Conservation (phyloP, 768 basidiomycete species). For the Coprinopsis marcescibilis region DNA sequence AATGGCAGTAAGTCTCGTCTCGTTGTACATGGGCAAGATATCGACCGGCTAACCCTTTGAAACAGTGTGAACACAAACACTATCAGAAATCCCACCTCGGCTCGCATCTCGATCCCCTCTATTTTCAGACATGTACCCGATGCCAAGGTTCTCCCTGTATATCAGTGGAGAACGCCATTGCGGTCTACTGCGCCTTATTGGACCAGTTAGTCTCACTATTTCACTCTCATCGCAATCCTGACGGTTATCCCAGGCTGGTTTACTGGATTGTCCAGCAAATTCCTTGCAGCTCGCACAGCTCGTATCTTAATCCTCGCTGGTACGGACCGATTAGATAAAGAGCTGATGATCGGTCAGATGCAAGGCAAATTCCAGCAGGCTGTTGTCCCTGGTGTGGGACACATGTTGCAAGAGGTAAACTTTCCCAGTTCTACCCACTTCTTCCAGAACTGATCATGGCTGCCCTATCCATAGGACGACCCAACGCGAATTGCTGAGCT, state of each 20-base stretch:
- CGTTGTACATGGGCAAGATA: neutral
- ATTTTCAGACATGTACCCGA: slow-evolving; percentile 48
- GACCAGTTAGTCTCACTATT: slow-evolving; percentile 46
- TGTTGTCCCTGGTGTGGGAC: slow-evolving; percentile 83
- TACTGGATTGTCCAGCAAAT: slow-evolving; percentile 68
- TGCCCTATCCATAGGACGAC: slow-evolving; percentile 58
- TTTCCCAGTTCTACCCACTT: slow-evolving; percentile 2
- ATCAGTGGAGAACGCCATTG: slow-evolving; percentile 82
- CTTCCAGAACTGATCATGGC: neutral
- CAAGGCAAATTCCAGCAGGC: slow-evolving; percentile 93
- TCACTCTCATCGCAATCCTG: neutral
- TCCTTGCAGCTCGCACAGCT: slow-evolving; percentile 73
- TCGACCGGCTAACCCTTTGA: neutral
- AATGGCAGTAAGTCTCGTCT: slow-evolving; percentile 81
- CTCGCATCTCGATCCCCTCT: slow-evolving; percentile 83
- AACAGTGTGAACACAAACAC: slow-evolving; percentile 72
- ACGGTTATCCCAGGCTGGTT: slow-evolving; percentile 78
- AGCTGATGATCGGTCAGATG: slow-evolving; percentile 96
- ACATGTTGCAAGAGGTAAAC: slow-evolving; percentile 89
- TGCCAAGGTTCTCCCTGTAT: slow-evolving; percentile 34
- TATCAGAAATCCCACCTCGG: slow-evolving; percentile 76
- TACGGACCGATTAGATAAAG: slow-evolving; percentile 85
- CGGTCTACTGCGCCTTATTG: slow-evolving; percentile 85
- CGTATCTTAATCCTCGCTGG: slow-evolving; percentile 89
- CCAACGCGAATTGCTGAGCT: slow-evolving; percentile 76